These are phyloP conservation scores for Naganishia sp. DNA, from an alignment of 1,284 basidiomycete species.

Conservation along the genomic window DNA sequence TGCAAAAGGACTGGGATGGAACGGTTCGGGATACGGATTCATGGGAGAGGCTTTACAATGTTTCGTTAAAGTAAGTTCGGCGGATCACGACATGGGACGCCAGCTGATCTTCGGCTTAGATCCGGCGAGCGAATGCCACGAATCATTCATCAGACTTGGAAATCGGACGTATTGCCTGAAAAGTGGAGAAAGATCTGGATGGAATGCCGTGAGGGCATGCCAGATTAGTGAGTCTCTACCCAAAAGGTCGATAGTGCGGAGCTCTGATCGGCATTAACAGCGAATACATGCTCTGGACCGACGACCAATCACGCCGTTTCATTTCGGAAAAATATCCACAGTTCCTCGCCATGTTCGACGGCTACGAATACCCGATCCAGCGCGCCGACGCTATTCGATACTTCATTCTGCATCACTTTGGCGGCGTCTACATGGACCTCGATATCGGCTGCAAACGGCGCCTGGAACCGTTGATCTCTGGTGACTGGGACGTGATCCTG, in stretches of 20 bases:
- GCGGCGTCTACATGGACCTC: constrained; percentile 94
- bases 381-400: constrained; percentile 97
- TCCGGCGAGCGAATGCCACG: constrained; percentile 75
- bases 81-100: background rate
- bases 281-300: constrained; percentile 97
- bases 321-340: constrained; percentile 84
- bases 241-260: background rate
- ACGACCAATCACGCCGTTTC: constrained; percentile 84
- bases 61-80: constrained; percentile 43
- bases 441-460: constrained; percentile 93
- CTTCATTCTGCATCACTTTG: constrained; percentile 84
- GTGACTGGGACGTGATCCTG: constrained; percentile 78
- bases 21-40: constrained; percentile 41
- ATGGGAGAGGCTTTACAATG: constrained; percentile 49
- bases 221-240: constrained; percentile 78
- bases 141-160: constrained; percentile 99
- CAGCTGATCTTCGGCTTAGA: constrained; percentile 28
- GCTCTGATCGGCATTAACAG: constrained; percentile 55
- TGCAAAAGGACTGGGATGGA: constrained; percentile 51
- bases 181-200: constrained; percentile 79
- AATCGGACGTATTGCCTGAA: constrained; percentile 79
- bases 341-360: constrained; percentile 90
- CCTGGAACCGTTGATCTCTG: constrained; percentile 79
- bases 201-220: constrained; percentile 81
- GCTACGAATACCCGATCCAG: constrained; percentile 91